These are phyloP conservation scores for Sphagnum magellanicum DNA, from an alignment of 228 moss, liverwort and hornwort genomes.

Conservation along the genomic window DNA sequence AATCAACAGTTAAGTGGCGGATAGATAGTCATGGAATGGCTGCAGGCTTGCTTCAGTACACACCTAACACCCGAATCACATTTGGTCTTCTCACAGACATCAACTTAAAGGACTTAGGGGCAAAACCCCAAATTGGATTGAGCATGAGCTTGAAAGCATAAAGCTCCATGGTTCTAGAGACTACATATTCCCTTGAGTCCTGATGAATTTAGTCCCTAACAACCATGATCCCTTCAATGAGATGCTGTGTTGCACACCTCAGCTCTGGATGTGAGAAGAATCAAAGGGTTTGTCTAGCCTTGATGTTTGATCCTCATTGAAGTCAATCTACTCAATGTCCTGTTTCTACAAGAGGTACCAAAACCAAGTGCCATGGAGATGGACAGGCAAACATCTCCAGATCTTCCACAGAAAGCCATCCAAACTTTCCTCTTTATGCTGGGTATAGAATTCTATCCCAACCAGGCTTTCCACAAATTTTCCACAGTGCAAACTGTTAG, in stretches of 20 bases:
- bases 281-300: not conserved
- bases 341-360: no score
- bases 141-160: conserved; percentile 1
- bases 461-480: not conserved
- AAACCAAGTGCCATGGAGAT: no score
- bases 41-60: conserved; percentile 26
- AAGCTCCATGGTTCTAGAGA: no score
- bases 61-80: conserved; percentile 31
- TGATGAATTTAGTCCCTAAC: not conserved
- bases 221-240: not conserved
- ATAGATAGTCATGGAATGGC: conserved; percentile 22
- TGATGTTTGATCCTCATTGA: no score
- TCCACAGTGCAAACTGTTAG: no score
- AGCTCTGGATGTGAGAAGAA: not conserved
- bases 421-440: not conserved
- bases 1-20: conserved; percentile 26
- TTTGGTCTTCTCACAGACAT: conserved; percentile 22
- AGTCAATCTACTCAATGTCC: no score
- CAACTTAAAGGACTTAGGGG: conserved; percentile 22
- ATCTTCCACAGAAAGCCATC: no score
- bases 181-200: not conserved
- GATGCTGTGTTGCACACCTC: not conserved
- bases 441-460: not conserved
- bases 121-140: conserved; percentile 7
- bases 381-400: no score